Base-by-base conservation (phyloP, 306 rosid species). In the Calophaca sinica region DNA sequence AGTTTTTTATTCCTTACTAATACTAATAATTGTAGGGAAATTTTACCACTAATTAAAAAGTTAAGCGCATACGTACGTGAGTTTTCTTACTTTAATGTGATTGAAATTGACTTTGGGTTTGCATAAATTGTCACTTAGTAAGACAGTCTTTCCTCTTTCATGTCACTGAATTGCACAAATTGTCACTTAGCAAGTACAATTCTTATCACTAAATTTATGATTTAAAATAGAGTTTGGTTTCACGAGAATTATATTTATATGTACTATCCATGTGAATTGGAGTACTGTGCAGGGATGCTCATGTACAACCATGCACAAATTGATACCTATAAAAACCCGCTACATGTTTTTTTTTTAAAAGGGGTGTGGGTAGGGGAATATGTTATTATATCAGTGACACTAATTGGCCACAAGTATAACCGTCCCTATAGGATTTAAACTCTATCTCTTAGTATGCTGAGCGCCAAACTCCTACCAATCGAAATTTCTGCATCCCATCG, bases 261-360 rank as follows among this genome's bases (percentile, higher is more conserved):
- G 80, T 44, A 44, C 66, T 33, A 59, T 68, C 68, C 70, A 77
- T 68, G 74, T 49, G 50, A 70, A 35, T 7, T 39, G 64, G 55
- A 26, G 36, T 9, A 83, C 79, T 62, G 73, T 74, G 51, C 39
- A 52, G 9, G 76, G 82, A 81, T 73, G 84, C 86, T 86, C 32
- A 53, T 62, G 72, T 79, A 74, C 84, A 68, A 9, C 3, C 11
- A 26, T 6, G 3, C 60, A 50, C 74, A n/a, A n/a, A n/a, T n/a
- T n/a, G n/a, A 20, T 20, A 20, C 26, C 26, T 20, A 20, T 20
- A 20, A 20, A 20, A 20, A 20, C 26, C 38, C 5, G 38, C 38
- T 35, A 35, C 38, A 35, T 35, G 4, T n/a, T n/a, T n/a, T n/a
- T n/a, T n/a, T n/a, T n/a, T n/a, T n/a, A n/a, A n/a, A n/a, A n/a